phyloP scores from a whole-genome alignment of 371 early-diverging fungal genomes.

The Synchytrium microbalum region DNA sequence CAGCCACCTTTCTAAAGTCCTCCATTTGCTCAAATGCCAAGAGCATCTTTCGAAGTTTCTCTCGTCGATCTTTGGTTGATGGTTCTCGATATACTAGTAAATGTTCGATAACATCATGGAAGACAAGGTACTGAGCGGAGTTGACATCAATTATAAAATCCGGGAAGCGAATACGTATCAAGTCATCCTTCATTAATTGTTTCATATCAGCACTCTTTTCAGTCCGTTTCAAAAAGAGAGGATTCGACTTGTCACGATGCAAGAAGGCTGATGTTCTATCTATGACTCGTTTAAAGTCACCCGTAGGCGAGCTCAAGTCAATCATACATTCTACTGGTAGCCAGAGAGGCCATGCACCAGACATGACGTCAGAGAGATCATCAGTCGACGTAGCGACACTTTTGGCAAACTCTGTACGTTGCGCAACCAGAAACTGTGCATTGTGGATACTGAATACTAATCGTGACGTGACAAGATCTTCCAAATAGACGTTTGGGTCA shows the following conservation, averaged over 20 bases:
- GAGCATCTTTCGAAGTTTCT: conserved; percentile 62
- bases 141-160: conserved; percentile 57
- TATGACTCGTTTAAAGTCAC: conserved; percentile 65
- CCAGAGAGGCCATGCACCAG: conserved; percentile 73
- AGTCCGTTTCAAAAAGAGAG: conserved; percentile 41
- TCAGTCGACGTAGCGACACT: not conserved
- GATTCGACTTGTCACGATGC: conserved; percentile 72
- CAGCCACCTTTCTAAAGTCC: conserved; percentile 29
- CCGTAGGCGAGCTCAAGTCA: conserved; percentile 36
- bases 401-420: not conserved
- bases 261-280: conserved; percentile 61
- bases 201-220: conserved; percentile 19
- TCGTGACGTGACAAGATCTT: conserved; percentile 56
- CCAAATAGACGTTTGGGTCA: conserved; percentile 18
- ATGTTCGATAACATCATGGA: conserved; percentile 65
- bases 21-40: conserved; percentile 54
- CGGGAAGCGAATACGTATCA: conserved; percentile 58
- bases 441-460: conserved; percentile 67
- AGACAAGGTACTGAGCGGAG: conserved; percentile 62
- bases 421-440: conserved; percentile 69
- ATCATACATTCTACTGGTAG: conserved; percentile 76
- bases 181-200: conserved; percentile 51
- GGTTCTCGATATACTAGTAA: conserved; percentile 78
- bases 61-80: conserved; percentile 57
- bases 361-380: conserved; percentile 1